Evolutionary conservation across 108 stramenopile species (phyloP).

Genomic region (Cyclotella cryptica): DNA sequence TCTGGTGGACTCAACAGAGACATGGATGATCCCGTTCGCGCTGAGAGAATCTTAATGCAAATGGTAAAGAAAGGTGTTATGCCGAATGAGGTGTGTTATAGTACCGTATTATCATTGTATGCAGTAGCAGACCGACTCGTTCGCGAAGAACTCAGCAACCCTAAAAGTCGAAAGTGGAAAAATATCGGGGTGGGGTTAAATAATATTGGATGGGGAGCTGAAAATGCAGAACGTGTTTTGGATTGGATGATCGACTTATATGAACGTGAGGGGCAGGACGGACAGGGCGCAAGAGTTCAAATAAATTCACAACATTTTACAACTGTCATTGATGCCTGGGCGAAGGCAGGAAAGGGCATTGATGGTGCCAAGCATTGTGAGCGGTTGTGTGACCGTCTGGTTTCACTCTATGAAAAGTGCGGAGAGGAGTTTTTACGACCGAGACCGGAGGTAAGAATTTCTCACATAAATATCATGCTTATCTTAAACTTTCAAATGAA

Average conservation of each 20-base stretch:
- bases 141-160: not conserved
- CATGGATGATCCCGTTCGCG: conserved; percentile 37
- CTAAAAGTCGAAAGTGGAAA: conserved; percentile 31
- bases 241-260: conserved; percentile 49
- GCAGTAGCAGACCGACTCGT: conserved; percentile 38
- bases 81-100: conserved; percentile 41
- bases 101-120: conserved; percentile 47
- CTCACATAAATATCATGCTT: not conserved
- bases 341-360: conserved; percentile 41
- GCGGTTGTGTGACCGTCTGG: conserved; percentile 26
- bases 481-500: not conserved
- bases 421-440: conserved; percentile 41
- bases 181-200: conserved; percentile 10
- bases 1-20: conserved; percentile 23
- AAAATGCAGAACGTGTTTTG: conserved; percentile 51
- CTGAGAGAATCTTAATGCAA: conserved; percentile 37
- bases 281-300: not conserved
- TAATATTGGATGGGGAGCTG: conserved; percentile 44
- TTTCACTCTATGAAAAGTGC: conserved; percentile 36
- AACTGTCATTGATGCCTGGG: conserved; percentile 44
- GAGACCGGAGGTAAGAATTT: conserved; percentile 22
- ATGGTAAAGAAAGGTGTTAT: conserved; percentile 28
- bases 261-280: conserved; percentile 33
- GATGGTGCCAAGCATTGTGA: conserved; percentile 46
- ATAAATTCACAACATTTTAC: conserved; percentile 35